Base-by-base conservation (phyloP, 2,329 filamentous ascomycete species). In the Colletotrichum coccodes region DNA sequence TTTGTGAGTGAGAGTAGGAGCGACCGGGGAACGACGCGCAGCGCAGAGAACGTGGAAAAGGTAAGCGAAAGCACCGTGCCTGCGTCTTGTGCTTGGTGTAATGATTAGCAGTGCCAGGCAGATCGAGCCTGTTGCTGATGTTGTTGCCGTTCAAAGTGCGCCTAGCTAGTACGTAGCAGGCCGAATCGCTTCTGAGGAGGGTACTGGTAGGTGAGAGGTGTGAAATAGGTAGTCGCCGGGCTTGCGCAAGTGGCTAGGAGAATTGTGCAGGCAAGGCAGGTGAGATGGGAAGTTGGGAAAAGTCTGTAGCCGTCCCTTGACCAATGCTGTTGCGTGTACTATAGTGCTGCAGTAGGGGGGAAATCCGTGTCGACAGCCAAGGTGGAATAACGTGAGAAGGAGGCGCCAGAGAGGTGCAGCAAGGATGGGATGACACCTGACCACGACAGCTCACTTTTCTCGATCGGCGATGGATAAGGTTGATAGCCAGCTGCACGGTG, bases 11-110 rank as follows among this genome's bases (percentile, higher is more conserved):
- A 46, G 28, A 46, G 28, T 7, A 32, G 44, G n/a, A 16, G 28
- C 4, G 54, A 44, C n/a, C 34, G 18, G 30, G 56, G 21, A 6
- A 47, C 18, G n/a, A 26, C 16, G 14, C 14, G 21, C 18, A 16
- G 18, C 28, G 14, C n/a, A 23, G 21, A 47, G 32, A 36, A 34
- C 26, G 12, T 32, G 42, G 12, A 16, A 42, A 47, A 47, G 62
- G 52, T 53, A 61, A 40, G 50, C n/a, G 9, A 36, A 47, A 59
- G 56, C 47, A 59, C 56, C 16, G 42, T 47, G 56, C 56, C 42
- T 59, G 56, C 42, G 40, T 59, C 42, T 36, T 47, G 40, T 47
- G 56, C 54, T 46, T 58, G 28, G 42, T 44, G 56, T 32, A 8
- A 14, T 21, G 14, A 21, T 23, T 26, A 47, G 56, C 30, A 7